These are phyloP conservation scores for Ophiognomonia clavigignenti-juglandacearum DNA, from an alignment of 2,329 filamentous ascomycete species.

Conservation along the genomic window DNA sequence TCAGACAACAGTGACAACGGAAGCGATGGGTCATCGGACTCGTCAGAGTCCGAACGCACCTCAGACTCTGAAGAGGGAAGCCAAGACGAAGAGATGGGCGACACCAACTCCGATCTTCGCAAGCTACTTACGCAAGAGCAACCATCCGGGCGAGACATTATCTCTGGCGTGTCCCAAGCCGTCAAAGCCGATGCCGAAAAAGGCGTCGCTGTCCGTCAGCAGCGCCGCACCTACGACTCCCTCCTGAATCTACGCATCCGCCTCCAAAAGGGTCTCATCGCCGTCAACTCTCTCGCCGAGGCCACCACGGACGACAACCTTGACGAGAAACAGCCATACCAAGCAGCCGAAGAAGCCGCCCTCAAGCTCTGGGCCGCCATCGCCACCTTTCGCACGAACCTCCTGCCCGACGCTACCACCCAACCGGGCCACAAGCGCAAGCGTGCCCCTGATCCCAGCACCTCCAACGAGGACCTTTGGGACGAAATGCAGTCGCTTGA, in stretches of 20 bases:
- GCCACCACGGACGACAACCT: slow-evolving; percentile 33
- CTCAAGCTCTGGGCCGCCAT: slow-evolving; percentile 80
- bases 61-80: slow-evolving; percentile 30
- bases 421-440: slow-evolving; percentile 58
- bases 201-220: slow-evolving; percentile 78
- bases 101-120: slow-evolving; percentile 46
- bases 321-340: slow-evolving; percentile 53
- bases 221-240: slow-evolving; percentile 81
- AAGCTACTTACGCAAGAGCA: slow-evolving; percentile 51
- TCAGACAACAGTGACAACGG: slow-evolving; percentile 23
- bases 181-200: slow-evolving; percentile 77
- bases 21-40: slow-evolving; percentile 19
- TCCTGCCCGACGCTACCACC: slow-evolving; percentile 48
- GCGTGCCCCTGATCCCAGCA: slow-evolving; percentile 46
- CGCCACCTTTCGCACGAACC: slow-evolving; percentile 60
- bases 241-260: slow-evolving; percentile 88
- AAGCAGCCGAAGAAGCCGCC: slow-evolving; percentile 79
- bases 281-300: slow-evolving; percentile 67
- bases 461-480: slow-evolving; percentile 66
- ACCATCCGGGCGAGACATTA: slow-evolving; percentile 61
- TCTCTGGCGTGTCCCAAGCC: slow-evolving; percentile 56
- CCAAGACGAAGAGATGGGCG: slow-evolving; percentile 25
- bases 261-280: slow-evolving; percentile 83
- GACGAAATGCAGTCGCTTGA: slow-evolving; percentile 65
- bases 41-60: slow-evolving; percentile 27